These are phyloP conservation scores for Daldinia eschscholtzii DNA, from an alignment of 2,329 filamentous ascomycete species.

Conservation along the genomic window DNA sequence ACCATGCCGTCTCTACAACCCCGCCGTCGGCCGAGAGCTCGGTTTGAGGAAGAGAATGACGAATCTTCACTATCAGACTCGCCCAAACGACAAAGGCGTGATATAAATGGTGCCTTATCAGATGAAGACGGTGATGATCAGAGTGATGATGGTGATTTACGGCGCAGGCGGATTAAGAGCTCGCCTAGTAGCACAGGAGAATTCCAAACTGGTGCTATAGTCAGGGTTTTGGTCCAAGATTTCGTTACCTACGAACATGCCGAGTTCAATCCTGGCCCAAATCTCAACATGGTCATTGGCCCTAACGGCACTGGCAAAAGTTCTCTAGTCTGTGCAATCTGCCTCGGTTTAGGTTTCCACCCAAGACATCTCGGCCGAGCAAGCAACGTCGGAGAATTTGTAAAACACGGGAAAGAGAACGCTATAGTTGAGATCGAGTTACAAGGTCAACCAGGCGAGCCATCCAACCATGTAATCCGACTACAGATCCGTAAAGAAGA, in stretches of 20 bases:
- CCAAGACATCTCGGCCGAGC: slow-evolving; percentile 87
- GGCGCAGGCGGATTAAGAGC: slow-evolving; percentile 31
- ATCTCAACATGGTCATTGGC: slow-evolving; percentile 97
- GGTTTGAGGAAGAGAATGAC: slow-evolving; percentile 57
- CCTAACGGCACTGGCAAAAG: slow-evolving; percentile 99
- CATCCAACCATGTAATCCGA: slow-evolving; percentile 77
- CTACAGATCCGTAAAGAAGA: slow-evolving; percentile 85
- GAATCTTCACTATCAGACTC: slow-evolving; percentile 49
- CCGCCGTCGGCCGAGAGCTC: slow-evolving; percentile 60
- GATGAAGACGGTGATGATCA: slow-evolving; percentile 38
- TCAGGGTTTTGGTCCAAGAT: slow-evolving; percentile 85
- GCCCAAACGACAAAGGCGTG: slow-evolving; percentile 45
- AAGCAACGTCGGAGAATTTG: slow-evolving; percentile 86
- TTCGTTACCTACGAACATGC: slow-evolving; percentile 96
- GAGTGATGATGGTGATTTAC: slow-evolving; percentile 9
- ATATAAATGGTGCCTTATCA: slow-evolving; percentile 18
- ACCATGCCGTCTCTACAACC: slow-evolving; percentile 50
- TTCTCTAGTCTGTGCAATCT: slow-evolving; percentile 96
- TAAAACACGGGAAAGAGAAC: slow-evolving; percentile 85
- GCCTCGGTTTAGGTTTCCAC: slow-evolving; percentile 87
- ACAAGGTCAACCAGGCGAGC: slow-evolving; percentile 70
- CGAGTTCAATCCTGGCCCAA: slow-evolving; percentile 91
- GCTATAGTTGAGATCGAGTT: slow-evolving; percentile 94
- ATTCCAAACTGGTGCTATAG: slow-evolving; percentile 84
- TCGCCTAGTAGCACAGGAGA: slow-evolving; percentile 37